Base-by-base conservation (phyloP, 768 basidiomycete genomes). In the Boletus coccyginus region DNA sequence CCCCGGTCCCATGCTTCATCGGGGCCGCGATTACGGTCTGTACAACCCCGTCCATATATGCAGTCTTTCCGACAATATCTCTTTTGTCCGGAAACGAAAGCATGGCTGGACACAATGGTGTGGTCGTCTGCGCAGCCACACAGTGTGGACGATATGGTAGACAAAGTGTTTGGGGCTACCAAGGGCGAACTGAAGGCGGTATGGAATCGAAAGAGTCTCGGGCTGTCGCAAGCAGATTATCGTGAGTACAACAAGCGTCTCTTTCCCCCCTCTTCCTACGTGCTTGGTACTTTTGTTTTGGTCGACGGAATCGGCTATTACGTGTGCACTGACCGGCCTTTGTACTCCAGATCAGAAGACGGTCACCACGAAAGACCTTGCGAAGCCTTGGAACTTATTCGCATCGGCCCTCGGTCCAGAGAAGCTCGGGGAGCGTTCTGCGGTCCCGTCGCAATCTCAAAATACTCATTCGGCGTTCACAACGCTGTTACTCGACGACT, bases 51-150 rank as follows among this genome's bases (percentile, higher is more conserved):
- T 16, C 88, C 90, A 0, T 93, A 86, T 68, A 75, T 92, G 62
- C 55, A 70, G 6, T 69, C 85, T 2, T 88, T 92, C 62, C 66
- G 77, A 5, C 68, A 77, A 3, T 92, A 88, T 64, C 70, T 92
- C 3, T 85, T 90, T 60, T 82, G 85, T 47, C 72, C 78, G 0
- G 61, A 74, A 17, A 90, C 85, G n/a, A 74, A 71, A 35, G 62
- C 64, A 14, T 91, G 89, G 87, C 77, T 92, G 19, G 88, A 92
- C 55, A 85, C 87, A 5, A 93, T 93, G 88, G 81, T 94, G 6
- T 94, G 92, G 92, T 90, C 87, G 65, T 90, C 87, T 3, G 92
- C 92, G 5, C 89, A 92, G 65, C 89, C 90, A 2, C 85, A 86
- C 48, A 90, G 83, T 65, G 91, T 92, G 9, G 69, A 73, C 0